Conservation (phyloP, 2,329 filamentous ascomycete species). For the Hypomyces perniciosus region DNA sequence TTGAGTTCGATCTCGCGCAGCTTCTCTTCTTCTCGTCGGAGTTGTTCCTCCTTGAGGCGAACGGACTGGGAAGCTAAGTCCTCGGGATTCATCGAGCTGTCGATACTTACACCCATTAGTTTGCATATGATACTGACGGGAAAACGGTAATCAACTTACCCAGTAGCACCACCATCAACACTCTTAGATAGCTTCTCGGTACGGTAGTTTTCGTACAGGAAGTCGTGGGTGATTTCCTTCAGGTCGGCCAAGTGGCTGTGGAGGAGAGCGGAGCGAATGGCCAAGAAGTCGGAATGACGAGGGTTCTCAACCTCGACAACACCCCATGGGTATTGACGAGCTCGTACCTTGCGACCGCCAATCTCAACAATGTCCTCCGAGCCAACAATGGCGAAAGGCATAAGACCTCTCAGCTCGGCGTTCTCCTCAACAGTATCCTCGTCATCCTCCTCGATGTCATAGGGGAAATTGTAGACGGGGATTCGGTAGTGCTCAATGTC, state of each 20-base stretch:
- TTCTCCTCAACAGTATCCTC: slow-evolving; percentile 99
- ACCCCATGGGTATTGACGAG: slow-evolving; percentile 98
- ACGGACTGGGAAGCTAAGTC: slow-evolving; percentile 95
- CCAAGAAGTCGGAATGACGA: slow-evolving; percentile 96
- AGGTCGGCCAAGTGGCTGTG: slow-evolving; percentile 97
- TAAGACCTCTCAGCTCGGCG: slow-evolving; percentile 89
- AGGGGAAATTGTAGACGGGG: slow-evolving; percentile 99
- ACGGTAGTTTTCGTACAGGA: slow-evolving; percentile 99
- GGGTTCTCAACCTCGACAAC: slow-evolving; percentile 99
- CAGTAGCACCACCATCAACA: slow-evolving; percentile 81
- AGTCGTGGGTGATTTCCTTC: slow-evolving; percentile 99
- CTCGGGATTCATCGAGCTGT: slow-evolving; percentile 86
- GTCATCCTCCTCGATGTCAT: slow-evolving; percentile 98
- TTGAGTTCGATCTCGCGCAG: slow-evolving; percentile 98
- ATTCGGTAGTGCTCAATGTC: slow-evolving; percentile 99
- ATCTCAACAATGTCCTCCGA: slow-evolving; percentile 95
- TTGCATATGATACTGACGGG: slow-evolving; percentile 20
- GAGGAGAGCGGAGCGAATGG: slow-evolving; percentile 90
- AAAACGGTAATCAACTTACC: slow-evolving; percentile 57
- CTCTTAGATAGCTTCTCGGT: slow-evolving; percentile 99
- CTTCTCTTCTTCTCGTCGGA: slow-evolving; percentile 99
- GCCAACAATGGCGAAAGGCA: slow-evolving; percentile 98
- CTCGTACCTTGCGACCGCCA: slow-evolving; percentile 84
- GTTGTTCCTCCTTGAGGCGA: slow-evolving; percentile 98
- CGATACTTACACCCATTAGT: slow-evolving; percentile 46